Percentiles rank a stretch among this genome's conserved stretches.
phyloP scores from a whole-genome alignment of 2,329 filamentous ascomycete genomes.

The Fusarium lyarnte region DNA sequence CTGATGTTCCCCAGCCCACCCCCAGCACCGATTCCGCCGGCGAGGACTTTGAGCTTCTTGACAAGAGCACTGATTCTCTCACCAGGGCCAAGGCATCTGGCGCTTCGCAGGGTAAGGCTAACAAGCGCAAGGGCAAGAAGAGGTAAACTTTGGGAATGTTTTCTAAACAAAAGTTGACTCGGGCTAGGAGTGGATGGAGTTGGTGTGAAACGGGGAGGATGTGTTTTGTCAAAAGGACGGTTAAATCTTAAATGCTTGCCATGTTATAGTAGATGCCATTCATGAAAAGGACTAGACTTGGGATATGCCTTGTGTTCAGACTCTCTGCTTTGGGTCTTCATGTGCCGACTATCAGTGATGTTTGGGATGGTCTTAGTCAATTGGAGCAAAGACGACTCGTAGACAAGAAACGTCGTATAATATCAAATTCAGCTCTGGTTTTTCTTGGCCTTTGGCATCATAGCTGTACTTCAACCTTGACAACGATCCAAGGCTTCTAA shows the following conservation, averaged over 20 bases:
- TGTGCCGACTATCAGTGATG: neutral
- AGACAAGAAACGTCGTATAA: neutral
- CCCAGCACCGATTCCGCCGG: slow-evolving; percentile 66
- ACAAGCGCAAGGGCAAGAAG: slow-evolving; percentile 66
- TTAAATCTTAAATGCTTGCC: slow-evolving; percentile 1
- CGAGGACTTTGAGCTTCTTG: slow-evolving; percentile 71
- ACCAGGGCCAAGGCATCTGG: slow-evolving; percentile 62
- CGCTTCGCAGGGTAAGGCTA: slow-evolving; percentile 57
- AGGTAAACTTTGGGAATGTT: slow-evolving; percentile 49
- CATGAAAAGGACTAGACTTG: slow-evolving; percentile 15
- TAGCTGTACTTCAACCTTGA: neutral
- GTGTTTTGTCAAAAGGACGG: slow-evolving; percentile 10
- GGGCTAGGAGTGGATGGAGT: neutral
- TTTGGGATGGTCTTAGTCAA: neutral
- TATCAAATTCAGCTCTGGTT: neutral
- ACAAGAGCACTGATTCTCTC: slow-evolving; percentile 68
- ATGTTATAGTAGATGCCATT: slow-evolving; percentile 13
- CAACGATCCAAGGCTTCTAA: neutral
- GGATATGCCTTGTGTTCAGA: neutral
- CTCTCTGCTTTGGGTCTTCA: neutral
- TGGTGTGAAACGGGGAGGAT: slow-evolving; percentile 7
- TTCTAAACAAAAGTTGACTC: neutral
- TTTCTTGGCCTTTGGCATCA: neutral
- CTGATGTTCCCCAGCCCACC: slow-evolving; percentile 61
- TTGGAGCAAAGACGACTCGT: neutral